These are phyloP conservation scores for Lycium ferocissimum DNA, from an alignment of 257 asterid genomes.

Conservation along the genomic window DNA sequence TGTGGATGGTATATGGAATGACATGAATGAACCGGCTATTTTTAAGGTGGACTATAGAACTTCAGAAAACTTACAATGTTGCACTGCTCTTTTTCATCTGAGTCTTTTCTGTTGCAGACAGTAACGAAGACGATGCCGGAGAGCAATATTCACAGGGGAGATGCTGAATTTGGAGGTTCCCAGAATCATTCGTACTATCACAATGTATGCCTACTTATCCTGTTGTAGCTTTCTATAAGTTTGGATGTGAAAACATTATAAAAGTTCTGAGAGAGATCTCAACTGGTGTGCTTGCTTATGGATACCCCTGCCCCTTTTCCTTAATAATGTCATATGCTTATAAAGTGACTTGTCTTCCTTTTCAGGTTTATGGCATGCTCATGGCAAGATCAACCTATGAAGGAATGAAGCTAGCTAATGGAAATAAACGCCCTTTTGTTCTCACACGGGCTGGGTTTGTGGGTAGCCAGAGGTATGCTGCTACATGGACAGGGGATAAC, in stretches of 20 bases:
- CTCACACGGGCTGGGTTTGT: constrained; percentile 97
- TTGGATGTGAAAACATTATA: background rate
- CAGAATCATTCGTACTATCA: constrained; percentile 90
- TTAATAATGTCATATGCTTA: background rate
- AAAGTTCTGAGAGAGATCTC: constrained; percentile 17
- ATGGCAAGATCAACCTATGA: constrained; percentile 96
- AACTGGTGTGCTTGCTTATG: background rate
- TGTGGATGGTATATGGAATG: constrained; percentile 99
- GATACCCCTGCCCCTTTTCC: background rate
- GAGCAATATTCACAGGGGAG: constrained; percentile 89
- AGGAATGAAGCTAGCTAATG: constrained; percentile 85
- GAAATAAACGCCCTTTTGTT: constrained; percentile 86
- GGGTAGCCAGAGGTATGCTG: constrained; percentile 97
- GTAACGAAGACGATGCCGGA: constrained; percentile 98
- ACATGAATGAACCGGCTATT: constrained; percentile 97
- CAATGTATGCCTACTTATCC: constrained; percentile 58
- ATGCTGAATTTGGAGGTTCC: constrained; percentile 81
- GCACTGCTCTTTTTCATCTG: constrained; percentile 28
- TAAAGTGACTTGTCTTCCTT: constrained; percentile 1
- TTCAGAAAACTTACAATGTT: constrained; percentile 18
- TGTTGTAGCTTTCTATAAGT: background rate
- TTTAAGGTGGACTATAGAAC: constrained; percentile 73
- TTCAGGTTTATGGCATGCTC: constrained; percentile 93
- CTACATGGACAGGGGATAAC: constrained; percentile 99
- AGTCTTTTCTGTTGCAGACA: constrained; percentile 56